phyloP scores from a whole-genome alignment of 495 filamentous ascomycete species.

The Penicillium crystallinum region DNA sequence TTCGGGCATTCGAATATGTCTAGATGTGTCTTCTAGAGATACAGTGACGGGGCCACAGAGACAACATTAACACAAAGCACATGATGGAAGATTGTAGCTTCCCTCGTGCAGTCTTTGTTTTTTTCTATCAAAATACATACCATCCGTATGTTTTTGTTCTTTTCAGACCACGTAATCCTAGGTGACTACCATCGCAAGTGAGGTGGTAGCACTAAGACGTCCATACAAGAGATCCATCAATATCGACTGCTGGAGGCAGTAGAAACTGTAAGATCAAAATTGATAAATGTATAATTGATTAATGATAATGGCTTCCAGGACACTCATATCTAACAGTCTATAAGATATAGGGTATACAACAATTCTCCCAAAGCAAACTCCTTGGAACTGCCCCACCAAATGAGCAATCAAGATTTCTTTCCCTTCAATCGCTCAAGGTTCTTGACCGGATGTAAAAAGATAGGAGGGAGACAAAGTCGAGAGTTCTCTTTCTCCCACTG shows the following conservation, averaged over 20 bases:
- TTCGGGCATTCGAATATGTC: not conserved
- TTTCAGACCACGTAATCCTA: not conserved
- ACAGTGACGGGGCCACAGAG: not conserved
- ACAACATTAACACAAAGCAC: not conserved
- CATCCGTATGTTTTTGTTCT: not conserved
- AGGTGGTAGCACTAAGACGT: too few relatives aligned
- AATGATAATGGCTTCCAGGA: too few relatives aligned
- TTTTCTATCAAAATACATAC: too few relatives aligned
- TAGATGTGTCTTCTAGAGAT: not conserved
- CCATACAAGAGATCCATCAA: too few relatives aligned
- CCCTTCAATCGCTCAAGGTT: slow-evolving; percentile 22
- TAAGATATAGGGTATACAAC: too few relatives aligned
- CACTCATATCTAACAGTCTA: too few relatives aligned
- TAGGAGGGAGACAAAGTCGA: slow-evolving; percentile 50
- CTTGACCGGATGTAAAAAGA: slow-evolving; percentile 53
- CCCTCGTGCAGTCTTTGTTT: not conserved
- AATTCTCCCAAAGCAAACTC: too few relatives aligned
- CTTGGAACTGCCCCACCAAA: too few relatives aligned
- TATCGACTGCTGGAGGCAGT: too few relatives aligned
- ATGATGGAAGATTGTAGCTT: not conserved
- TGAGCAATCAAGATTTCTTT: not conserved
- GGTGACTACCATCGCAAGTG: too few relatives aligned
- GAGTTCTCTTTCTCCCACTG: slow-evolving; percentile 50
- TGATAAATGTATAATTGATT: too few relatives aligned
- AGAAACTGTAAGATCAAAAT: too few relatives aligned